Conservation (phyloP, 257 asterid genomes). For the Penstemon barbatus region DNA sequence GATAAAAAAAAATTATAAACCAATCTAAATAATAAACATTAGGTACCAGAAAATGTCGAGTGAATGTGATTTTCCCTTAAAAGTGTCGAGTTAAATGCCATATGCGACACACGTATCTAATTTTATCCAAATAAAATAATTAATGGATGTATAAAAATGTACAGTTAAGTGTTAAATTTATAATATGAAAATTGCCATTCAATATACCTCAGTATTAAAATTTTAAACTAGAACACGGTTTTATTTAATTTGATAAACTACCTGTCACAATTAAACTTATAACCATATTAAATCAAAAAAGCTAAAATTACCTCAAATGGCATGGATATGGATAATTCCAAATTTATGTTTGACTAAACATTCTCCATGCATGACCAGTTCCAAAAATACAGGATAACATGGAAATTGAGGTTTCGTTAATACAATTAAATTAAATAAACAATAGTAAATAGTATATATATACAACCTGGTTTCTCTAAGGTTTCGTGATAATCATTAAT, state of each 20-base stretch:
- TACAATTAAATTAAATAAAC: slow-evolving; percentile 9
- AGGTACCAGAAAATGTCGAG: no score
- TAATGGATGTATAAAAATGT: no score
- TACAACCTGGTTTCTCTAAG: slow-evolving; percentile 12
- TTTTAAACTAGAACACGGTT: slow-evolving; percentile 8
- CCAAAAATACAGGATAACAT: slow-evolving; percentile 21
- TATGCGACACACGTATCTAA: no score
- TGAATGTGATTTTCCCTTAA: no score
- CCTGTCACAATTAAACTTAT: not conserved
- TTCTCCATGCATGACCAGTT: slow-evolving; percentile 1
- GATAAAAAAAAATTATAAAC: no score
- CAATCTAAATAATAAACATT: no score
- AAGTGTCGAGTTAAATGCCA: no score
- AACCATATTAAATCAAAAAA: not conserved
- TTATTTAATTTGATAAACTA: slow-evolving; percentile 6
- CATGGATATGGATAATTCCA: not conserved
- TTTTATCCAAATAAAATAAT: not conserved
- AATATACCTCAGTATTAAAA: no score
- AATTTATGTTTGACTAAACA: not conserved
- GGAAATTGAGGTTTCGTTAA: not conserved
- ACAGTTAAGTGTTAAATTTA: no score
- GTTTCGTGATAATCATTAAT: slow-evolving; percentile 4
- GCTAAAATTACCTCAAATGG: not conserved
- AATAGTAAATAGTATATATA: not conserved
- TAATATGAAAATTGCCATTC: no score